These are phyloP conservation scores for Aphanomyces euteiches DNA, from an alignment of 352 stramenopile genomes.

Conservation along the genomic window DNA sequence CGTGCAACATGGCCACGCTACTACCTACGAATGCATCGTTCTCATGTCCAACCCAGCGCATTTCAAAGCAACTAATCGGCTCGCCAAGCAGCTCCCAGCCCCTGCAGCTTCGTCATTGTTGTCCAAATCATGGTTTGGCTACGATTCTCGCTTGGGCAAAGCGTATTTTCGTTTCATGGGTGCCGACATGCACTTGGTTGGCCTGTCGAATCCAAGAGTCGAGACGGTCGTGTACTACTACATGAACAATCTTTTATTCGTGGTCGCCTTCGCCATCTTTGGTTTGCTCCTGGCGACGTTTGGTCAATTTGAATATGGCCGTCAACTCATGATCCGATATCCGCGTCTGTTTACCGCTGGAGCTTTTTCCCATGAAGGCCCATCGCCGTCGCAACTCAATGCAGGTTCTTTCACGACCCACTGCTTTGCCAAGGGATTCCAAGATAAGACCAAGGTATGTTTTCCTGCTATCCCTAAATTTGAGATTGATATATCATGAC, in stretches of 20 bases:
- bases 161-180: slow-evolving; percentile 4
- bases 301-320: slow-evolving; percentile 9
- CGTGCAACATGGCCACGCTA: not conserved
- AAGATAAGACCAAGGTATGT: not conserved
- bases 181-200: slow-evolving; percentile 1
- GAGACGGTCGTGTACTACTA: slow-evolving; percentile 13
- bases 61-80: not conserved
- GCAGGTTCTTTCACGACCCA: not conserved
- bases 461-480: too few species aligned
- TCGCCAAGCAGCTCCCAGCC: not conserved
- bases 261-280: slow-evolving; percentile 5
- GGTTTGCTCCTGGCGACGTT: slow-evolving; percentile 4
- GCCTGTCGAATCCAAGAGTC: not conserved
- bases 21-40: slow-evolving; percentile 26
- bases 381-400: not conserved
- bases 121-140: not conserved
- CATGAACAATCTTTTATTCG: not conserved
- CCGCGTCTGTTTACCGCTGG: slow-evolving; percentile 10
- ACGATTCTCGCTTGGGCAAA: slow-evolving; percentile 5
- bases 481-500: too few species aligned
- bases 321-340: slow-evolving; percentile 13
- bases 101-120: not conserved
- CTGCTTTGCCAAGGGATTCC: slow-evolving; percentile 21
- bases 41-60: not conserved
- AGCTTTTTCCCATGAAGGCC: slow-evolving; percentile 1